A percentile compares a stretch with the other conserved stretches of the same genome.
Conservation (phyloP, 108 stramenopile species). For the Pseudonitzschia multiseries region DNA sequence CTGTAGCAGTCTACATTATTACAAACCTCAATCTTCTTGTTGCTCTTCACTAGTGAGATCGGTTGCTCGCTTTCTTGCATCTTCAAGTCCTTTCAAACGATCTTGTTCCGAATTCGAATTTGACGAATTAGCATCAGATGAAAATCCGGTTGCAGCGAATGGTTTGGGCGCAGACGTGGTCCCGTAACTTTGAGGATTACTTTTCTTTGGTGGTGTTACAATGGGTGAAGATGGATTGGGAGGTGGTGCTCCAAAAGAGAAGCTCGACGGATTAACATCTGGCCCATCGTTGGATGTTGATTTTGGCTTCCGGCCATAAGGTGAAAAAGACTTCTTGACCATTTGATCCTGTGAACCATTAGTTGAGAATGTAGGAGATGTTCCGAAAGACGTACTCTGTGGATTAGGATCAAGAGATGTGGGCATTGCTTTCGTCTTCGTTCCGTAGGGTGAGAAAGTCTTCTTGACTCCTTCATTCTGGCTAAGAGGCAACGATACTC, state of each 20-base stretch:
- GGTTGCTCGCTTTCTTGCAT: neutral
- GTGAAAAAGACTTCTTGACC: constrained; percentile 4
- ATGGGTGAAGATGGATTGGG: neutral
- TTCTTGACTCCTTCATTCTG: neutral
- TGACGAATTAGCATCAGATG: neutral
- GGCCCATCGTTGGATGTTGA: neutral
- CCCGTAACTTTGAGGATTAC: neutral
- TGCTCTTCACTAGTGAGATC: neutral
- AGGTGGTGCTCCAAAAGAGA: constrained; percentile 8
- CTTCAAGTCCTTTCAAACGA: neutral
- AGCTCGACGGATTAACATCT: neutral
- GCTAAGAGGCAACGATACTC: neutral
- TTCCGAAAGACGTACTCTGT: neutral
- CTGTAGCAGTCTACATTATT: too few species aligned
- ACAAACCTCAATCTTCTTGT: neutral
- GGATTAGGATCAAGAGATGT: neutral
- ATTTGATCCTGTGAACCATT: neutral
- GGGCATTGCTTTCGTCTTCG: neutral
- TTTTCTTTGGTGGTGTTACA: neutral
- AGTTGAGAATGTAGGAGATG: neutral
- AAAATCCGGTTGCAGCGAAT: constrained; percentile 1
- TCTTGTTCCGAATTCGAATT: neutral
- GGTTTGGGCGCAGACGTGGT: neutral
- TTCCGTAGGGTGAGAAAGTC: neutral
- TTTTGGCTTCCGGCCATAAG: neutral